phyloP scores from a whole-genome alignment of 768 basidiomycete genomes.

The Pleurotus platypus region DNA sequence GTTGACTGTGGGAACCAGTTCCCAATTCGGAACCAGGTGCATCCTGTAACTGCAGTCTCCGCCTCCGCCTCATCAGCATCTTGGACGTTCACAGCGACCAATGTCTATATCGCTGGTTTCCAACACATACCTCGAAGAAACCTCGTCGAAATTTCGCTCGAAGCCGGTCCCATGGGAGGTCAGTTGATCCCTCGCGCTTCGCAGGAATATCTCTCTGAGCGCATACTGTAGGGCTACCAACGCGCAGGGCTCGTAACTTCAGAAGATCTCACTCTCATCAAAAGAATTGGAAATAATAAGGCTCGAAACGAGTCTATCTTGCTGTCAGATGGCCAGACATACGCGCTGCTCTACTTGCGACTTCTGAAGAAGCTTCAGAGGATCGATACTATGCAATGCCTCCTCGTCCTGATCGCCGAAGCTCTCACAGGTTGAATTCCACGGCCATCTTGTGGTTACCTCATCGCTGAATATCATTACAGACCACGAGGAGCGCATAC shows the following conservation, averaged over 20 bases:
- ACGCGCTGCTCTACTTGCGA: conserved; percentile 85
- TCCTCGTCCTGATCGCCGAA: conserved; percentile 86
- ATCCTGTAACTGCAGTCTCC: conserved; percentile 6
- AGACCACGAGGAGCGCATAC: conserved; percentile 89
- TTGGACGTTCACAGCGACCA: conserved; percentile 11
- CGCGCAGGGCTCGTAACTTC: conserved; percentile 85
- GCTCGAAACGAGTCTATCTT: conserved; percentile 73
- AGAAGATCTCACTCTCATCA: conserved; percentile 84
- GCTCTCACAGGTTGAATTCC: conserved; percentile 68
- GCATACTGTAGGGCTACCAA: conserved; percentile 75
- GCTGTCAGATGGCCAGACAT: conserved; percentile 77
- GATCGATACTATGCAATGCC: conserved; percentile 83
- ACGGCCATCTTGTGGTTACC: neutral
- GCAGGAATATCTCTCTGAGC: too few species aligned
- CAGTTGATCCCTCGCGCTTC: conserved; percentile 9
- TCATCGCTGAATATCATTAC: neutral
- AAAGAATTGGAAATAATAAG: conserved; percentile 83
- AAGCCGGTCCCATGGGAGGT: conserved; percentile 99
- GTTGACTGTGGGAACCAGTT: conserved; percentile 2
- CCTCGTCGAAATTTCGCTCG: conserved; percentile 79
- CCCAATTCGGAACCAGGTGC: neutral
- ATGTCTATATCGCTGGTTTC: conserved; percentile 81
- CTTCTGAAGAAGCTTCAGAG: conserved; percentile 82
- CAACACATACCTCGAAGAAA: conserved; percentile 83
- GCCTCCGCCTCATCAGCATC: neutral